Evolutionary conservation across 1,284 basidiomycete genomes (phyloP), one percentile per base, ranked within the genome.

Genomic region (Calocybe gambosa): DNA sequence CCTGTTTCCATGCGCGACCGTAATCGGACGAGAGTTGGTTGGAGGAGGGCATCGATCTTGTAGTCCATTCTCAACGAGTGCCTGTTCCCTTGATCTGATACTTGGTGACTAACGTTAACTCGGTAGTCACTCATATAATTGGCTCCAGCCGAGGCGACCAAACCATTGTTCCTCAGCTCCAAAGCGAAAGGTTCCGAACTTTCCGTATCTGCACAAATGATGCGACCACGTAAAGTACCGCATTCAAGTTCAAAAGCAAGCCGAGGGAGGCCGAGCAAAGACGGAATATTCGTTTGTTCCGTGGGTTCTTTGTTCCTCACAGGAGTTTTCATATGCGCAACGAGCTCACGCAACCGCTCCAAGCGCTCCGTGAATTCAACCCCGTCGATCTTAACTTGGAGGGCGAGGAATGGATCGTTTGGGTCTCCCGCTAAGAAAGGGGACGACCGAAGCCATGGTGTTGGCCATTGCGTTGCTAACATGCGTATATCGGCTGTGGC

Each of bases 381-480:
- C 4, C 65, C 64, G 7, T 67, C 67, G 2, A 85, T 46, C n/a
- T 63, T 66, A 23, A 75, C 45, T 20, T 72, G 68, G 16, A 80
- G 57, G n/a, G 74, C 74, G 16, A 85, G 44, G 10, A 81, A 67
- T 7, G 84, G 71, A 4, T 73, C 69, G 56, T 81, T 82, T 3
- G 78, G 74, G 55, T 85, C 80, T 25, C 74, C 77, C n/a, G 57
- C 54, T 41, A 82, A 61, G 56, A 77, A 75, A n/a, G 69, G 61
- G 3, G 74, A 66, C 3, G 73, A 62, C 25, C 64, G 61, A 20
- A 81, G 61, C 67, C 73, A 75, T 13, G 75, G 73, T 23, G 70
- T 61, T 7, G 80, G 78, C 81, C 82, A 86, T 57, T 82, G 76
- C 2, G 74, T 75, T 15, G 70, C 58, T 20, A 85, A 60, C 1